A percentile compares a stretch with the other conserved stretches of the same genome.
Evolutionary conservation across 192 early-diverging fungal species (phyloP).

Genomic region (Coemansia biformis): DNA sequence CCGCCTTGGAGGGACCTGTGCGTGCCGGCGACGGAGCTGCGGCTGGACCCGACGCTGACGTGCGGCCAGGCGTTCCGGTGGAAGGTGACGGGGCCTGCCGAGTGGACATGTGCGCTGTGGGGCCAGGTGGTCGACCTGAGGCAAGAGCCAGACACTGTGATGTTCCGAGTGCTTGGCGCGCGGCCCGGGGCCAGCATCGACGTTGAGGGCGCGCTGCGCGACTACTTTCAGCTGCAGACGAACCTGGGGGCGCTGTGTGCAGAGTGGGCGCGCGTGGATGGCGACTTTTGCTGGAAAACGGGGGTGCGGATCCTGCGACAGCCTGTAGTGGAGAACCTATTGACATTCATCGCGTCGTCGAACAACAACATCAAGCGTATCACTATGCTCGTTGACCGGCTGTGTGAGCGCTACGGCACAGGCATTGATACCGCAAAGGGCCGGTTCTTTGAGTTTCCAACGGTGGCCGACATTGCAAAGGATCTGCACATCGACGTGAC

Average conservation of each 20-base stretch:
- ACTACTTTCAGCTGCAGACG: constrained; percentile 86
- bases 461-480: constrained; percentile 48
- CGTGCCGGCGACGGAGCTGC: constrained; percentile 60
- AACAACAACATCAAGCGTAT: constrained; percentile 96
- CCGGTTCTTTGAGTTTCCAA: constrained; percentile 66
- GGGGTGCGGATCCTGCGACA: constrained; percentile 79
- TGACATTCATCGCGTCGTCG: constrained; percentile 88
- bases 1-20: constrained; percentile 51
- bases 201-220: constrained; percentile 38
- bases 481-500: constrained; percentile 56
- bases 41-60: constrained; percentile 71
- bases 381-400: constrained; percentile 50
- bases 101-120: constrained; percentile 60
- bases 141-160: constrained; percentile 51
- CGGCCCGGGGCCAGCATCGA: constrained; percentile 1
- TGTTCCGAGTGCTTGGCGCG: constrained; percentile 20
- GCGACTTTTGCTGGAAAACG: constrained; percentile 54
- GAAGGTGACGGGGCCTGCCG: constrained; percentile 56
- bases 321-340: constrained; percentile 78
- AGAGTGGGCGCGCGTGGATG: constrained; percentile 57
- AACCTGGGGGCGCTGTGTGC: constrained; percentile 55
- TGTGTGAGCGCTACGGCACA: constrained; percentile 31
- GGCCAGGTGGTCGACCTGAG: constrained; percentile 56
- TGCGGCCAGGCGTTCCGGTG: constrained; percentile 93
- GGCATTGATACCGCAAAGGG: constrained; percentile 33